Base-by-base conservation (phyloP, 257 asterid species). In the Eustoma russellianum region DNA sequence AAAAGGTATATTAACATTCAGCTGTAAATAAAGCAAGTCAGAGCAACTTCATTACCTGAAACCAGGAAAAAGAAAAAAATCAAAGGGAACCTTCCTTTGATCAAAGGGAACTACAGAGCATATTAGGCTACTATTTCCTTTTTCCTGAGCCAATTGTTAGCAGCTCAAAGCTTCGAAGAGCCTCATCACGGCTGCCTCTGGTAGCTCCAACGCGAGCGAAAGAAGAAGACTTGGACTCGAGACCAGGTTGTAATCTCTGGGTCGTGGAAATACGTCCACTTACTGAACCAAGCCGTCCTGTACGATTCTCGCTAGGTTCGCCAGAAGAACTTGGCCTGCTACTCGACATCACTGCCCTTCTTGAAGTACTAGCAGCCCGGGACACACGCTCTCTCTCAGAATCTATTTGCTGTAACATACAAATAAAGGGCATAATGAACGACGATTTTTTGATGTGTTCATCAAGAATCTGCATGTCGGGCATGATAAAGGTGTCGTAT, bases 131-230 rank as follows among this genome's bases (percentile, higher is more conserved):
- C 63, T 68, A 85, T 72, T 85, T 85, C 77, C 93, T 85, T 61
- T 74, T 80, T 43, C 87, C 93, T 0, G 83, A 46, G 70, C 97
- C 95, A 35, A 88, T 85, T 14, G 90, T 80, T 45, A 88, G 71
- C 53, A 84, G 79, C 74, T 88, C 95, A 33, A 88, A 88, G 84
- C 95, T 82, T 56, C 86, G 64, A 6, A 88, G 88, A 53, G 86
- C 57, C 48, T 85, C 95, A 11, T 85, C 95, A 16, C 86, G 80
- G 45, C 75, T 74, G 6, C 88, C 85, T 71, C 88, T 76, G 30
- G 89, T 50, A 58, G 77, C 72, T n/a, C 75, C 56, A 43, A 76
- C 62, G 4, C 93, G 93, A 17, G 79, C 67, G 50, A 78, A 78
- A 7, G 95, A 68, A 9, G 95, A 85, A 0, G 91, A 74, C 66